Base-by-base conservation (phyloP, 202 grass and related monocot genomes). In the Hordeum pubiflorum region DNA sequence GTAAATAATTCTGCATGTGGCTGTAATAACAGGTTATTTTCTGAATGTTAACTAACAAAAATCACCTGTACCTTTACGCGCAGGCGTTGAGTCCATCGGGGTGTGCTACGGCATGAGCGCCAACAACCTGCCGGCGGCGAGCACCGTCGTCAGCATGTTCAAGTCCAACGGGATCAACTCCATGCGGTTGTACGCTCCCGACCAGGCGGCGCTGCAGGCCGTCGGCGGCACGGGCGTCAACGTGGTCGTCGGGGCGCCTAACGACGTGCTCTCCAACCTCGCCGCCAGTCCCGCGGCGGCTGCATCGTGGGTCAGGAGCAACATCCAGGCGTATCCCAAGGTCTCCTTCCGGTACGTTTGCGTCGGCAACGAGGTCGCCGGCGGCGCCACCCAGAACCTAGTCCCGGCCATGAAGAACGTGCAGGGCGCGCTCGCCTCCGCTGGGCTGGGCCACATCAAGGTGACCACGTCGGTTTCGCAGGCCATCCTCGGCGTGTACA, bases 71-170 rank as follows among this genome's bases (percentile, higher is more conserved):
- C 12, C 0, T 55, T 55, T 26, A 0, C 31, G 0, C 72, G 57
- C 72, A 93, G 91, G 32, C 70, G 79, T 18, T 4, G 71, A 81
- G 40, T 54, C 88, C 7, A 92, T 97, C 44, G 94, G 94, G 0
- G 68, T 97, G 44, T 94, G 91, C 87, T 93, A 94, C 27, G 94
- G 91, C 39, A 90, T 97, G 94, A 80, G 81, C 63, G 91, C 41
- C 5, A 73, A 90, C 85, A 81, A 97, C 70, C 80, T 97, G 13
- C 91, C 89, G 4, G 4, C 82, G 13, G 69, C 82, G 10, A 69
- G 55, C 20, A 64, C 78, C 4, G 94, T 97, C 7, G 46, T 97
- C 10, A 13, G 44, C 40, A 80, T 97, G 63, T 97, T 75, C 77
- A 71, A 76, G 18, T 44, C 75, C 4, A 38, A 84, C 44, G 69